Base-by-base conservation (phyloP, 768 basidiomycete genomes). In the Rhizopogon vinicolor region DNA sequence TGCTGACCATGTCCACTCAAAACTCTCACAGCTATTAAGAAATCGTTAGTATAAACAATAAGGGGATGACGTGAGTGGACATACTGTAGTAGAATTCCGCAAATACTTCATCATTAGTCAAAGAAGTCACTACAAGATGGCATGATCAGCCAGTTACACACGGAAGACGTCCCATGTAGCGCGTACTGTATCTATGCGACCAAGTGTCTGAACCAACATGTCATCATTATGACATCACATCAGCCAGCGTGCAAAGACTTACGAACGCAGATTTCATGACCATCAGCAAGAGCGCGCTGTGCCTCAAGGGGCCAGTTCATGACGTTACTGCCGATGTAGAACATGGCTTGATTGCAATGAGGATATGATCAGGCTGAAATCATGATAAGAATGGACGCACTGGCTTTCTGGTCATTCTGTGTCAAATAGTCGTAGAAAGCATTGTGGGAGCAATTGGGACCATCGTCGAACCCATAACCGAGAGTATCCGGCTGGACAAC, bases 81-180 rank as follows among this genome's bases (percentile, higher is more conserved):
- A 37, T 59, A 80, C 82, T 83, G 70, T 89, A 93, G 56, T 85
- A 90, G 16, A 93, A 74, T 67, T 92, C 89, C 3, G 89, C 89
- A 55, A 91, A 89, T 4, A 82, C 86, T 58, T 86, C 72, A 60
- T 81, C 72, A 63, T 84, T 91, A 8, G 76, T 68, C 41, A 86
- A 73, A 2, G 81, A 63, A 0, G 86, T 86, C 81, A 79, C 83
- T 84, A 54, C 2, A 18, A 31, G 50, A 5, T 10, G 13, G 31
- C 14, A 37, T 49, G 19, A 37, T 49, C 48, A 49, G 35, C 5
- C 18, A 37, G 8, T 25, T 25, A 3, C 3, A 25, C 25, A 37
- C 19, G 48, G n/a, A 7, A 41, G 9, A 9, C 3, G 19, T 35
- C 33, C 13, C 19, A 22, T 4, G 22, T 49, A 25, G 25, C 0